Conservation (phyloP, 345 rosid genomes). For the Lumnitzera racemosa region DNA sequence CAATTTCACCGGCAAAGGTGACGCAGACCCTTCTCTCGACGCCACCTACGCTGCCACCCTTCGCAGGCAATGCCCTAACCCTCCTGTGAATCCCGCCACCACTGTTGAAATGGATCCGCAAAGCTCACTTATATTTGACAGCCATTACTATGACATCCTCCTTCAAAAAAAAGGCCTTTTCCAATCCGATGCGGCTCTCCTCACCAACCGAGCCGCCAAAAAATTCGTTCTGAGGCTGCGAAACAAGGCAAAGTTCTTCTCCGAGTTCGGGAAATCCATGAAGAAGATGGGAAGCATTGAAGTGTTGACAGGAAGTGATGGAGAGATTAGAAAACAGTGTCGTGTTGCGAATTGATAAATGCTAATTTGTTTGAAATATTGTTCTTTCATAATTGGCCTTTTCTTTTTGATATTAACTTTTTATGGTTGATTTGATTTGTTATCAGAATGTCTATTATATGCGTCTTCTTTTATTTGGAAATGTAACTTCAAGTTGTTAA, state of each 20-base stretch:
- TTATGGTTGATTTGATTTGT: too few species aligned
- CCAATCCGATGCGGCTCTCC: slow-evolving; percentile 56
- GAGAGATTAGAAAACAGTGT: slow-evolving; percentile 55
- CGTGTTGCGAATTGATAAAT: slow-evolving; percentile 16
- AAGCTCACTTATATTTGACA: slow-evolving; percentile 43
- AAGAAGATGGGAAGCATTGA: slow-evolving; percentile 40
- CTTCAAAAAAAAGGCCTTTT: slow-evolving; percentile 46
- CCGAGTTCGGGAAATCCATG: slow-evolving; percentile 53
- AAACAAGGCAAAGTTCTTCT: slow-evolving; percentile 25
- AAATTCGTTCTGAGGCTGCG: slow-evolving; percentile 21
- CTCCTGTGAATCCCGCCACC: slow-evolving; percentile 25
- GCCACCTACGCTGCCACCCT: slow-evolving; percentile 23
- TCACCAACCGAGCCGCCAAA: slow-evolving; percentile 24
- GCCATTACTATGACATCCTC: slow-evolving; percentile 35
- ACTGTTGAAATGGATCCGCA: slow-evolving; percentile 55
- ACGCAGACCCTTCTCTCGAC: slow-evolving; percentile 51
- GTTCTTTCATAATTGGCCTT: too few species aligned
- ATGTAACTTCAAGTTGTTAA: too few species aligned
- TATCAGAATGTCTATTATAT: too few species aligned
- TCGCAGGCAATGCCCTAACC: not conserved
- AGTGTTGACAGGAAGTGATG: slow-evolving; percentile 32
- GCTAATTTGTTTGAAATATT: too few species aligned
- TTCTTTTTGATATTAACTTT: too few species aligned
- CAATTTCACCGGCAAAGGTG: slow-evolving; percentile 56
- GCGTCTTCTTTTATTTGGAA: too few species aligned